Evolutionary conservation across 495 filamentous ascomycete species (phyloP), one percentile per base, ranked within the genome.

Genomic region (Trypethelium eluteriae): DNA sequence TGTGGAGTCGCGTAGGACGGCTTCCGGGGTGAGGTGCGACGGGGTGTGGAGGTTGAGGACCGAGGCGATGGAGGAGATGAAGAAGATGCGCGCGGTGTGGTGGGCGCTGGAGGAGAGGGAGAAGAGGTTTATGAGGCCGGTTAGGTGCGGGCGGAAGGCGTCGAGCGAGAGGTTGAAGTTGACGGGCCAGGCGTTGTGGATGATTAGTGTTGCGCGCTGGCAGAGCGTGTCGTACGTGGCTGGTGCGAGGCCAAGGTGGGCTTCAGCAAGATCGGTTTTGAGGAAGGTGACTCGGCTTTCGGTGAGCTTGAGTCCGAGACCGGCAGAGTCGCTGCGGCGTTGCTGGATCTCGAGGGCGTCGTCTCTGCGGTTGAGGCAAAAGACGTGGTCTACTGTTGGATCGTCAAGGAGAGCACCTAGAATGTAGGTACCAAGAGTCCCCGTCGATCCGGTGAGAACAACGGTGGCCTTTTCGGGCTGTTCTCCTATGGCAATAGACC

Each of bases 251-350:
- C 69, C 69, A 12, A 79, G 65, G 12, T 62, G 11, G 7, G 39
- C 35, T 16, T 67, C 36, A 3, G 66, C 35, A 7, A 78, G 66
- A 59, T 74, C 68, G 7, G 44, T 66, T 0, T 66, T 63, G 2
- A 69, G 59, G 64, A 76, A 78, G 3, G 36, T 70, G 14, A 74
- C 71, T 12, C 46, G 39, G 9, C 25, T 14, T 4, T 34, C 10
- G 12, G 39, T 25, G 9, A 50, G 16, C 16, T 35, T 0, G 38
- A 62, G 18, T 7, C 63, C 67, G 14, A 35, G 46, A 44, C 2
- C n/a, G 11, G 34, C 16, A 46, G 59, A 66, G 44, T 38, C 59
- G 25, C 25, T 25, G 25, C 25, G 25, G 7, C 62, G 14, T 46
- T 47, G 11, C 34, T 68, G 67, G 12, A 46, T 39, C 0, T 2